Base-by-base conservation (phyloP, 208 protist genomes). In the Trypanosoma cruzi region DNA sequence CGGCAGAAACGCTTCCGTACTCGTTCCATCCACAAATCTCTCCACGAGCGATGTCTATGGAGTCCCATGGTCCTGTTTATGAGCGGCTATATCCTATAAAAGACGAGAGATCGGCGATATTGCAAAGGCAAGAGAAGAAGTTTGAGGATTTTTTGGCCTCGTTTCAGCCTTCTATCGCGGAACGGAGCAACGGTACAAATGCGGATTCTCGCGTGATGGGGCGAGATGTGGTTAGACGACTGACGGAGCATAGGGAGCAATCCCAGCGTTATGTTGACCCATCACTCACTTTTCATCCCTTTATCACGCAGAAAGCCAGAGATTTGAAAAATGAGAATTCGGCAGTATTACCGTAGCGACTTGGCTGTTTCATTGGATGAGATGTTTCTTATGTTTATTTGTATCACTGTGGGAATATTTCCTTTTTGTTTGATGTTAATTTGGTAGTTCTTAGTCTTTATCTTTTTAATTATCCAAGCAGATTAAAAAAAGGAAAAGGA, bases 391-490 rank as follows among this genome's bases (percentile, higher is more conserved):
- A 53, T n/a, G n/a, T 58, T 59, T 54, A 34, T 64, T 56, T 68
- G 14, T 20, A 34, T 50, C 24, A 34, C 22, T 53, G 3, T 57
- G 0, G 44, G 14, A 18, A 34, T 6, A 13, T 56, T 60, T 48
- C 59, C 29, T 59, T 73, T 22, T 71, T 72, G 72, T 67, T 75
- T 61, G 71, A 62, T 54, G 20, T 57, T 64, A 18, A 68, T 62
- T 32, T 61, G 20, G 36, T 36, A 36, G 34, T 52, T 57, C 16
- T 52, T 52, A 58, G 8, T 24, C 31, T 58, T 58, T 68, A 40
- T 40, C 3, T n/a, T 62, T 37, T 40, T 22, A 68, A 53, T 40
- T 52, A n/a, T n/a, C n/a, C n/a, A n/a, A n/a, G n/a, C n/a, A n/a
- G n/a, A n/a, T n/a, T n/a, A n/a, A n/a, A n/a, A n/a, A n/a, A n/a